Conservation (phyloP, 257 asterid species). For the Eucommia ulmoides region DNA sequence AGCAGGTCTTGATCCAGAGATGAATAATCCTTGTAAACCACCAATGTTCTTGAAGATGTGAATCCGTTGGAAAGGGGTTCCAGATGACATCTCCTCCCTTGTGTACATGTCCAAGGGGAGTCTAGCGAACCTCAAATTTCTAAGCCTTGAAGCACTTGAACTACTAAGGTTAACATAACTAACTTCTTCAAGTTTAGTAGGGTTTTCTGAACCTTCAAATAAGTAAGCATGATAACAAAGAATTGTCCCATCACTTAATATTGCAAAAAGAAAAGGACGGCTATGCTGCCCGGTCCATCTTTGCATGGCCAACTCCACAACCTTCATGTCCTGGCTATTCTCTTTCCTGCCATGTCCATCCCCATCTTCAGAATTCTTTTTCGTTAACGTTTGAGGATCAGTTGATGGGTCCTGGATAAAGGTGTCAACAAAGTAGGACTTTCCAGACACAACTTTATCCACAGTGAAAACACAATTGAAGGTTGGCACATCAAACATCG, state of each 20-base stretch:
- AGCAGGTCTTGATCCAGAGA: constrained; percentile 74
- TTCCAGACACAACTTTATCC: constrained; percentile 76
- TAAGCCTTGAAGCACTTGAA: constrained; percentile 68
- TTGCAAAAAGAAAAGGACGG: constrained; percentile 79
- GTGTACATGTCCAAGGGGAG: constrained; percentile 59
- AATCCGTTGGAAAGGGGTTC: constrained; percentile 46
- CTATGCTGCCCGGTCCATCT: constrained; percentile 68
- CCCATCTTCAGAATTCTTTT: constrained; percentile 33
- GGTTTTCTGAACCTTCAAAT: constrained; percentile 63
- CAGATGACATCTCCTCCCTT: constrained; percentile 68
- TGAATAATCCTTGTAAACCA: constrained; percentile 79
- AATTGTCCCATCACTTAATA: constrained; percentile 88
- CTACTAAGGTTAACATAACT: constrained; percentile 31
- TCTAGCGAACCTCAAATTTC: constrained; percentile 75
- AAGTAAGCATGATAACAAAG: constrained; percentile 81
- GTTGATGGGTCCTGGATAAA: constrained; percentile 29
- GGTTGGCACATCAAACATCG: constrained; percentile 82
- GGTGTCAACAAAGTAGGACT: constrained; percentile 50
- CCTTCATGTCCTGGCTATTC: constrained; percentile 41
- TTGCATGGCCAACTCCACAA: constrained; percentile 88
- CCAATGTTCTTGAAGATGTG: constrained; percentile 77
- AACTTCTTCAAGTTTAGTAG: constrained; percentile 40
- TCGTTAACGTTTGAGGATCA: constrained; percentile 22
- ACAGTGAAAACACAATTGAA: constrained; percentile 61
- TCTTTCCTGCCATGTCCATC: constrained; percentile 54